These are phyloP conservation scores for Talaromyces piceae DNA, from an alignment of 2,329 filamentous ascomycete genomes.

Conservation along the genomic window DNA sequence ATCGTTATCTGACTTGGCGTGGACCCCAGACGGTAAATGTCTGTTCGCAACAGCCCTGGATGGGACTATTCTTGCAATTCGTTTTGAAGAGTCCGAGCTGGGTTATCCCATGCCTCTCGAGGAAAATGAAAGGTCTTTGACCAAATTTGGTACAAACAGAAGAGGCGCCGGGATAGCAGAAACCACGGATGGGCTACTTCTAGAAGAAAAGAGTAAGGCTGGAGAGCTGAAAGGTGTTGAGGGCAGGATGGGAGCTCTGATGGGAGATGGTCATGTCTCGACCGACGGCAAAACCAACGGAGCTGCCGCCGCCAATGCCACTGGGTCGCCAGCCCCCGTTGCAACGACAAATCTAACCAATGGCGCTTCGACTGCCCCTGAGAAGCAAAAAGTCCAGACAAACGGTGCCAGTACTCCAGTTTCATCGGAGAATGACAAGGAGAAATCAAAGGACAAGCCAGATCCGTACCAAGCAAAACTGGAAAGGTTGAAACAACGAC, in stretches of 20 bases:
- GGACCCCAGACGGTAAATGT: constrained; percentile 85
- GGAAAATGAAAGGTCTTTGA: constrained; percentile 86
- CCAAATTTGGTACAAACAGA: constrained; percentile 83
- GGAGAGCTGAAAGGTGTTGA: constrained; percentile 85
- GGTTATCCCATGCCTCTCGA: constrained; percentile 79
- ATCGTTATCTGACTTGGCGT: constrained; percentile 87
- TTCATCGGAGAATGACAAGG: constrained; percentile 27
- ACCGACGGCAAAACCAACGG: constrained; percentile 48
- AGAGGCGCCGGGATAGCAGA: constrained; percentile 87
- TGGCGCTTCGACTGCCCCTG: constrained; percentile 32
- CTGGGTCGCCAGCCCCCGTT: background rate
- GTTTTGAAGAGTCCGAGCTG: constrained; percentile 80
- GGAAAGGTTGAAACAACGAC: constrained; percentile 74
- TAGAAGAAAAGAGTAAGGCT: constrained; percentile 88
- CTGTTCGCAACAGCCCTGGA: constrained; percentile 83
- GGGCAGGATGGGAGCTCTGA: constrained; percentile 94
- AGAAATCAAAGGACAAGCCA: constrained; percentile 29
- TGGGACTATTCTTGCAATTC: constrained; percentile 72
- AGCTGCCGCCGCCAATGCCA: constrained; percentile 23
- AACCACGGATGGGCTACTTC: constrained; percentile 75
- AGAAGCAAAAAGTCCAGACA: constrained; percentile 26
- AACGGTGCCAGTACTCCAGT: constrained; percentile 28
- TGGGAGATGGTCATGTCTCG: constrained; percentile 67
- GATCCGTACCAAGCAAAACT: constrained; percentile 54
- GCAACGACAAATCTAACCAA: constrained; percentile 28